A percentile compares a stretch with the other conserved stretches of the same genome.
These are phyloP conservation scores for Trichoderma cornu-damae DNA, from an alignment of 2,329 filamentous ascomycete species.

Conservation along the genomic window DNA sequence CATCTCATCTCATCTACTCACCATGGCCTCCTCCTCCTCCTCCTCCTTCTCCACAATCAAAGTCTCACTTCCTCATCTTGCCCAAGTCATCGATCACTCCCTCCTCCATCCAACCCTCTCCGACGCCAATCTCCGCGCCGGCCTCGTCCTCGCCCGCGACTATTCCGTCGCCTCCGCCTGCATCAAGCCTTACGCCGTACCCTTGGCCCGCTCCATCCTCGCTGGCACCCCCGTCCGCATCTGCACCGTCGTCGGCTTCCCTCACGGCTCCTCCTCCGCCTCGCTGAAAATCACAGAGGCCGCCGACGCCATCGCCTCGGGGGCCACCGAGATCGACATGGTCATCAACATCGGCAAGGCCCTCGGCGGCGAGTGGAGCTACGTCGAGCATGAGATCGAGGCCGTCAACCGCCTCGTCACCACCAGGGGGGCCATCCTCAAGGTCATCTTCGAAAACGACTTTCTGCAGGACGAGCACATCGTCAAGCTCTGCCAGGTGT, in stretches of 20 bases:
- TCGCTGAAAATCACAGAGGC: constrained; percentile 52
- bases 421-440: constrained; percentile 43
- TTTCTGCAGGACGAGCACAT: constrained; percentile 49
- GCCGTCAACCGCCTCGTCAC: constrained; percentile 45
- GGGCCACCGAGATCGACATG: constrained; percentile 55
- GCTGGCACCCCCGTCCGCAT: constrained; percentile 45
- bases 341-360: constrained; percentile 57
- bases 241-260: constrained; percentile 57
- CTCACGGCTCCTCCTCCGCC: constrained; percentile 53
- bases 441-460: constrained; percentile 61
- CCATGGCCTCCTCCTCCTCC: not conserved
- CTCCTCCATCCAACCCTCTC: constrained; percentile 59
- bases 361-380: constrained; percentile 52
- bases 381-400: constrained; percentile 48
- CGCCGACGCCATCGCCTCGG: constrained; percentile 40
- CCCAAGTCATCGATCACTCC: constrained; percentile 56
- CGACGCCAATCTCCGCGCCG: constrained; percentile 46
- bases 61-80: constrained; percentile 43
- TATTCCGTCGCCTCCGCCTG: constrained; percentile 52
- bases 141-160: constrained; percentile 43
- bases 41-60: constrained; percentile 25
- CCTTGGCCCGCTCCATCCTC: constrained; percentile 44
- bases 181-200: constrained; percentile 52
- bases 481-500: constrained; percentile 49
- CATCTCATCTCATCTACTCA: too few relatives aligned